Conservation (phyloP, 768 basidiomycete species). For the Rhodosporidiobolus sp. region DNA sequence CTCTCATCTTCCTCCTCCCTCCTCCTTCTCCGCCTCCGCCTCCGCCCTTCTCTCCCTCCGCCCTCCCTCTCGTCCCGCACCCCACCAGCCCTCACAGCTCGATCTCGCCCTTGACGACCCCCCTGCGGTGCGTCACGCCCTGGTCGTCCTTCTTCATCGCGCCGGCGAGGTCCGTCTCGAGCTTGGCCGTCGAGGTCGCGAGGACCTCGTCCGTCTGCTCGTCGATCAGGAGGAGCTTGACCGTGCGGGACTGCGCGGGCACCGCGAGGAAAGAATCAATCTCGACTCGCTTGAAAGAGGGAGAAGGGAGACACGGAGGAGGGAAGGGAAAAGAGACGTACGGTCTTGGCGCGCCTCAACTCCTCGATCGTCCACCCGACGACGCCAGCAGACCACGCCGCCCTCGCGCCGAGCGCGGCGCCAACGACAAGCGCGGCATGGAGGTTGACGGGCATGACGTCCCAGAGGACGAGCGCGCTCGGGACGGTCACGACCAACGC, state of each 20-base stretch:
- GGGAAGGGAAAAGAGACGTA: background rate
- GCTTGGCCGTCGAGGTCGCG: background rate
- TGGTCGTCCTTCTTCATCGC: background rate
- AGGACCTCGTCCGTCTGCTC: background rate
- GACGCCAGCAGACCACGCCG: background rate
- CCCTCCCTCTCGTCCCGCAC: too few species aligned
- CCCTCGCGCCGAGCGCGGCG: background rate
- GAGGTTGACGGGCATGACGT: constrained; percentile 17
- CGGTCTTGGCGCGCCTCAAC: constrained; percentile 6
- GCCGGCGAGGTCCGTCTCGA: constrained; percentile 9
- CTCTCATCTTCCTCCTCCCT: too few species aligned
- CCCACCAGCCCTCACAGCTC: constrained; percentile 6
- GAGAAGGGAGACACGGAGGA: background rate
- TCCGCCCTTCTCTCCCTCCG: too few species aligned
- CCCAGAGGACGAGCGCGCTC: constrained; percentile 2
- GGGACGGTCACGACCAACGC: background rate
- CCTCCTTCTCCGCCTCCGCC: too few species aligned
- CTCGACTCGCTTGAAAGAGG: background rate
- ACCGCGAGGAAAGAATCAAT: background rate
- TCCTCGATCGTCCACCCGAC: constrained; percentile 14
- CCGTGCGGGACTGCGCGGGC: background rate
- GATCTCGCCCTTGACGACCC: constrained; percentile 2
- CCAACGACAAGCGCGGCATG: background rate
- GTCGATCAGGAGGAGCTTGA: constrained; percentile 14
- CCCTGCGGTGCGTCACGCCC: constrained; percentile 8